phyloP scores from a whole-genome alignment of 306 rosid species.

The Lablab purpureus region DNA sequence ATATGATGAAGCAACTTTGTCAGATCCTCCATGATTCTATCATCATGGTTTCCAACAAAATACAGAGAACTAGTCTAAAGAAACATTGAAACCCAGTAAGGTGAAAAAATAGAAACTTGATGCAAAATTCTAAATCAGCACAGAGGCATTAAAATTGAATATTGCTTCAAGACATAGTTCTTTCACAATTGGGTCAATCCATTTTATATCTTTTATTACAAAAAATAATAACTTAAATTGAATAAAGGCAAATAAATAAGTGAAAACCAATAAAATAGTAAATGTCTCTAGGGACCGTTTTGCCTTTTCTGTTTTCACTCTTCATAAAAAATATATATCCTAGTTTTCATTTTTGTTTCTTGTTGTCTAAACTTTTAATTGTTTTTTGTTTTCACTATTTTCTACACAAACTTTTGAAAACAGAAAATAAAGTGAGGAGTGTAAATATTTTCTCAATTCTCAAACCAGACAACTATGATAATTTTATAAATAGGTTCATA shows the following conservation, averaged over 20 bases:
- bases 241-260: conserved; percentile 15
- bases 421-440: not conserved
- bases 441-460: not conserved
- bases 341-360: not conserved
- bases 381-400: not conserved
- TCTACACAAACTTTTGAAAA: not conserved
- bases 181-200: not conserved
- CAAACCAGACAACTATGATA: not conserved
- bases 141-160: not conserved
- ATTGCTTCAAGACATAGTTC: not conserved
- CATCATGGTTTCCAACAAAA: conserved; percentile 29
- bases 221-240: not conserved
- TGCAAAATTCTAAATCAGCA: not conserved
- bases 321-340: not conserved
- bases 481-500: not conserved
- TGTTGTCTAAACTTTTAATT: not conserved
- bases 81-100: not conserved
- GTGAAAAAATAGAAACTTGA: not conserved
- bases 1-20: conserved; percentile 31
- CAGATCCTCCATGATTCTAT: conserved; percentile 1
- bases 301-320: not conserved
- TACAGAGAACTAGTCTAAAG: not conserved
- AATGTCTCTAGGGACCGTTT: not conserved
- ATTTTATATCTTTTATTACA: not conserved
- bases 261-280: conserved; percentile 9